These are phyloP conservation scores for Yarrowia sp. DNA, from an alignment of 805 yeast genomes.

Conservation along the genomic window DNA sequence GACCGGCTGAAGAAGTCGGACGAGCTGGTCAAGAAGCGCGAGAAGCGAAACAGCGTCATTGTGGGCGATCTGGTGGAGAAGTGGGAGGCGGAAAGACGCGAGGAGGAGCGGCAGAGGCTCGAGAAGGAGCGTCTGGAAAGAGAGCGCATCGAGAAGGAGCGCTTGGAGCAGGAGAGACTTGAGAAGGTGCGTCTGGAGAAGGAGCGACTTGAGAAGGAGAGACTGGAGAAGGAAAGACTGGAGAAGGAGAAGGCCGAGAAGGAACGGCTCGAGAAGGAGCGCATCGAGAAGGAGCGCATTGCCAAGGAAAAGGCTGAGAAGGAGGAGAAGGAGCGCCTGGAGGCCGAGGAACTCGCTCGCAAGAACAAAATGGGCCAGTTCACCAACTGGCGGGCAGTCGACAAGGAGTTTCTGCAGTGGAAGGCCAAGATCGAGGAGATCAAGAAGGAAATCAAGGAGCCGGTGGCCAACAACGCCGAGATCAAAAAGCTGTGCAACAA, in stretches of 20 bases:
- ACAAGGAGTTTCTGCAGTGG: conserved; percentile 36
- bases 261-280: conserved; percentile 27
- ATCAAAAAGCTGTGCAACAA: conserved; percentile 33
- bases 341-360: conserved; percentile 33
- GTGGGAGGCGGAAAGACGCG: conserved; percentile 29
- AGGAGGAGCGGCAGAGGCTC: conserved; percentile 27
- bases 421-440: conserved; percentile 46
- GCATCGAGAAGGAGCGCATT: conserved; percentile 32
- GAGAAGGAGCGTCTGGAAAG: conserved; percentile 20
- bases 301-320: conserved; percentile 33
- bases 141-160: not conserved
- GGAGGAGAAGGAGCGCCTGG: conserved; percentile 30
- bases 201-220: conserved; percentile 20
- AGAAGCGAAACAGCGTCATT: conserved; percentile 19
- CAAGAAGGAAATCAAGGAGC: conserved; percentile 56
- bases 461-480: conserved; percentile 42
- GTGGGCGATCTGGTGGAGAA: conserved; percentile 16
- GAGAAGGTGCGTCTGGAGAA: conserved; percentile 25
- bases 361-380: conserved; percentile 31
- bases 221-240: not conserved
- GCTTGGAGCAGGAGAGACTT: conserved; percentile 25
- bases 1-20: conserved; percentile 25
- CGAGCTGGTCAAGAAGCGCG: conserved; percentile 16
- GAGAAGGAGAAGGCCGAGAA: conserved; percentile 5
- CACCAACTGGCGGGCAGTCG: conserved; percentile 36